These are phyloP conservation scores for Fusarium gaditjirri DNA, from an alignment of 2,329 filamentous ascomycete genomes.

Conservation along the genomic window DNA sequence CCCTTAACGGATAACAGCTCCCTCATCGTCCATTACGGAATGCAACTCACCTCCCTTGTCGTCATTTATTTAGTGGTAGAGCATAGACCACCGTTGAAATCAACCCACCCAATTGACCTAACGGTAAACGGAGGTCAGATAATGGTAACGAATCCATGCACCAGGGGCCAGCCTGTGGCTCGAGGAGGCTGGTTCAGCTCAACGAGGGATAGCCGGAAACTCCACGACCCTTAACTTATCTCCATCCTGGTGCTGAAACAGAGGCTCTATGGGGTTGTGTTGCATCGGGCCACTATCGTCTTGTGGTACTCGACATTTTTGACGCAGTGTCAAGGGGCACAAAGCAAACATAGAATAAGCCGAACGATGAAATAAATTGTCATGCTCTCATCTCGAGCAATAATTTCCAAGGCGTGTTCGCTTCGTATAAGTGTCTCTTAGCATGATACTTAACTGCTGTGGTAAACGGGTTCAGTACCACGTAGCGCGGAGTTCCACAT, in stretches of 20 bases:
- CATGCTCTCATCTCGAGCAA: neutral
- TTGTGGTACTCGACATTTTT: conserved; percentile 27
- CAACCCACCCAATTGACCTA: conserved; percentile 27
- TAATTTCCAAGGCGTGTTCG: conserved; percentile 4
- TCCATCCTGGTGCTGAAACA: conserved; percentile 43
- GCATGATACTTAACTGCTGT: neutral
- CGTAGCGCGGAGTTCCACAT: conserved; percentile 29
- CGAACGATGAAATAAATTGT: conserved; percentile 4
- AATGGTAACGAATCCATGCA: conserved; percentile 8
- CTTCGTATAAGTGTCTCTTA: conserved; percentile 17
- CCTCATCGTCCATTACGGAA: conserved; percentile 14
- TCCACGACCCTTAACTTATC: conserved; percentile 19
- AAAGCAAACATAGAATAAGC: conserved; percentile 24
- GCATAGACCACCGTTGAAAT: conserved; percentile 41
- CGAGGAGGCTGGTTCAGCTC: conserved; percentile 31
- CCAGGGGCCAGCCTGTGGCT: conserved; percentile 34
- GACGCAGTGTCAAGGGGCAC: conserved; percentile 19
- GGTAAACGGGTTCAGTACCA: conserved; percentile 22
- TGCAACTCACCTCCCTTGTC: conserved; percentile 35
- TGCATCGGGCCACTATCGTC: conserved; percentile 24
- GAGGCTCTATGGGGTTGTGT: conserved; percentile 38
- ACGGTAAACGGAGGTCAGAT: conserved; percentile 27
- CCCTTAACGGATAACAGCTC: conserved; percentile 3
- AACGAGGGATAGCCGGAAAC: conserved; percentile 36
- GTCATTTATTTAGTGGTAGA: conserved; percentile 23